Conservation (phyloP, 805 yeast genomes). For the Candida ortonii region DNA sequence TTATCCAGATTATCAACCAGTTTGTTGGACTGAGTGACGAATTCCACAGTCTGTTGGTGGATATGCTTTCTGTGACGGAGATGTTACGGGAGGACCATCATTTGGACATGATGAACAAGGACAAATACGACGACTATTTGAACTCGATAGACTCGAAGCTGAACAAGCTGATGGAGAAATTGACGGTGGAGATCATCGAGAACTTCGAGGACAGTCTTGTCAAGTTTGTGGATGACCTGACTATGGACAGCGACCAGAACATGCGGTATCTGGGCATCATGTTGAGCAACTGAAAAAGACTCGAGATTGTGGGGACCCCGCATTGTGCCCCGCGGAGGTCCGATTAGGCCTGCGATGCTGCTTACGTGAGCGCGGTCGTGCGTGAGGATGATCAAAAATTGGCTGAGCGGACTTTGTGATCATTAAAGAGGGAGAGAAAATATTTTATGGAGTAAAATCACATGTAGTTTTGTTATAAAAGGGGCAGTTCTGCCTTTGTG, state of each 20-base stretch:
- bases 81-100: conserved; percentile 17
- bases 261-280: conserved; percentile 45
- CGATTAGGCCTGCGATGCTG: too few relatives aligned
- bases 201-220: conserved; percentile 43
- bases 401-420: too few relatives aligned
- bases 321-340: too few relatives aligned
- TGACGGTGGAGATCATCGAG: conserved; percentile 39
- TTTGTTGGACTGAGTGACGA: conserved; percentile 39
- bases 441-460: too few relatives aligned
- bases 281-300: conserved; percentile 21
- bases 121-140: conserved; percentile 22
- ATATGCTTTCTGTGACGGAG: conserved; percentile 32
- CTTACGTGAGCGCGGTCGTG: too few relatives aligned
- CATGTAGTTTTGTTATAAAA: too few relatives aligned
- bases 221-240: conserved; percentile 49
- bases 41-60: conserved; percentile 35
- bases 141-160: conserved; percentile 27
- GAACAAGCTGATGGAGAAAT: conserved; percentile 37
- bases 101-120: conserved; percentile 24
- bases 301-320: too few relatives aligned
- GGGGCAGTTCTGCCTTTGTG: too few relatives aligned
- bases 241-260: conserved; percentile 48
- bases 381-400: too few relatives aligned
- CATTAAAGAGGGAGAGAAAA: too few relatives aligned
- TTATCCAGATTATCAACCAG: conserved; percentile 37